A percentile compares a stretch with the other conserved stretches of the same genome.
Conservation (phyloP, 1,139 yeast genomes). For the Scheffersomyces lignicola region DNA sequence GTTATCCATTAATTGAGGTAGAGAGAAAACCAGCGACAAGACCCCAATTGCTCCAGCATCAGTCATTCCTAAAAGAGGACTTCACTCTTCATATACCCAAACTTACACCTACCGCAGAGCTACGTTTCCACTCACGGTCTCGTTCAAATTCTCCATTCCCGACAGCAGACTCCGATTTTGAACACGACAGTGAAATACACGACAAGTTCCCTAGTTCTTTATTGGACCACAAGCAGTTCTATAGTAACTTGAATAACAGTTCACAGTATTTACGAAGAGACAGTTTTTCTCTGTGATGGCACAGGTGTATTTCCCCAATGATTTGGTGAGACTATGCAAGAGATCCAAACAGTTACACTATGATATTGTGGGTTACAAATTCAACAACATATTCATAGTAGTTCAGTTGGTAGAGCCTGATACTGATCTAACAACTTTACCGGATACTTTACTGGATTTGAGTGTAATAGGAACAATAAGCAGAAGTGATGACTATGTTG, state of each 20-base stretch:
- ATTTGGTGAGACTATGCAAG: constrained; percentile 18
- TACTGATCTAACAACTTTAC: constrained; percentile 8
- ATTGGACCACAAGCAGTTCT: constrained; percentile 18
- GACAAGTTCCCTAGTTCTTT: background rate
- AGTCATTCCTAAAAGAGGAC: background rate
- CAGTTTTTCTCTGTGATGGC: constrained; percentile 32
- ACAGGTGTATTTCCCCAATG: constrained; percentile 40
- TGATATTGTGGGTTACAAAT: constrained; percentile 31
- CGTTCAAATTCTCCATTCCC: constrained; percentile 1
- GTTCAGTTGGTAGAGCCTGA: constrained; percentile 17
- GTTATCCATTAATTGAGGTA: constrained; percentile 1
- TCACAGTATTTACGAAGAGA: constrained; percentile 46
- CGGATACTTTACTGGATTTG: constrained; percentile 15
- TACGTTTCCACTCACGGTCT: background rate
- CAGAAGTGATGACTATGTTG: constrained; percentile 2
- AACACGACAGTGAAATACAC: constrained; percentile 4
- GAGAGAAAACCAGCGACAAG: background rate
- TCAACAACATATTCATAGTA: constrained; percentile 25
- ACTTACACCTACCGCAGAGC: background rate
- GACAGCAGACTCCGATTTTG: constrained; percentile 2
- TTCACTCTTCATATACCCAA: background rate
- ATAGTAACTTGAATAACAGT: constrained; percentile 40
- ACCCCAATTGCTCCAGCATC: background rate
- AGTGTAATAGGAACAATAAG: constrained; percentile 22
- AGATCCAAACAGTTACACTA: constrained; percentile 9